phyloP scores from a whole-genome alignment of 2,329 filamentous ascomycete genomes.

The Talaromyces marneffei region DNA sequence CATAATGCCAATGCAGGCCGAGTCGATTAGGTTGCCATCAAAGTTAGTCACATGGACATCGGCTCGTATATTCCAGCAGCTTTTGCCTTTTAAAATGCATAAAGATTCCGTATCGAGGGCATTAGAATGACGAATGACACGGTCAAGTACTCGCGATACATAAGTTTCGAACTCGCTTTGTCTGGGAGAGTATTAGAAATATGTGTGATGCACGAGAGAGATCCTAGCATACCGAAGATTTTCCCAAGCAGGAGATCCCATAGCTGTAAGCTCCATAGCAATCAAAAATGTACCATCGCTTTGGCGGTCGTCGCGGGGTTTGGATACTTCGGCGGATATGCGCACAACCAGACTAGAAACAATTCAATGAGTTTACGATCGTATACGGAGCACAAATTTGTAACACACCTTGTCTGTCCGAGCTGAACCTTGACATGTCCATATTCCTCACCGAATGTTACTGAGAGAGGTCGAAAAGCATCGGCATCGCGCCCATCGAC shows the following conservation, averaged over 20 bases:
- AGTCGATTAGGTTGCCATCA: slow-evolving; percentile 85
- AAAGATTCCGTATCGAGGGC: slow-evolving; percentile 94
- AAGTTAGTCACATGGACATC: slow-evolving; percentile 88
- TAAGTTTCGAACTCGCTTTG: slow-evolving; percentile 79
- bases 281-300: slow-evolving; percentile 96
- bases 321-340: slow-evolving; percentile 80
- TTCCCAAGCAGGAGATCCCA: slow-evolving; percentile 87
- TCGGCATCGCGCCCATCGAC: slow-evolving; percentile 79
- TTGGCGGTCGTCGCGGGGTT: slow-evolving; percentile 78
- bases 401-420: slow-evolving; percentile 75
- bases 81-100: slow-evolving; percentile 83
- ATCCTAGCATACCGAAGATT: slow-evolving; percentile 57
- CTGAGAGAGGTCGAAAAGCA: slow-evolving; percentile 67
- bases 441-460: slow-evolving; percentile 85
- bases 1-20: slow-evolving; percentile 77
- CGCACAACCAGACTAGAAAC: slow-evolving; percentile 66
- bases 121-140: slow-evolving; percentile 84
- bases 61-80: slow-evolving; percentile 85
- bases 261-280: slow-evolving; percentile 80
- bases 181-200: slow-evolving; percentile 34
- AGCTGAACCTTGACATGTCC: slow-evolving; percentile 81
- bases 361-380: slow-evolving; percentile 21
- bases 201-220: neutral
- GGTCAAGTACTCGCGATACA: slow-evolving; percentile 83
- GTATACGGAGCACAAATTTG: neutral